Base-by-base conservation (phyloP, 2,329 filamentous ascomycete species). In the Tolypocladium sp. region DNA sequence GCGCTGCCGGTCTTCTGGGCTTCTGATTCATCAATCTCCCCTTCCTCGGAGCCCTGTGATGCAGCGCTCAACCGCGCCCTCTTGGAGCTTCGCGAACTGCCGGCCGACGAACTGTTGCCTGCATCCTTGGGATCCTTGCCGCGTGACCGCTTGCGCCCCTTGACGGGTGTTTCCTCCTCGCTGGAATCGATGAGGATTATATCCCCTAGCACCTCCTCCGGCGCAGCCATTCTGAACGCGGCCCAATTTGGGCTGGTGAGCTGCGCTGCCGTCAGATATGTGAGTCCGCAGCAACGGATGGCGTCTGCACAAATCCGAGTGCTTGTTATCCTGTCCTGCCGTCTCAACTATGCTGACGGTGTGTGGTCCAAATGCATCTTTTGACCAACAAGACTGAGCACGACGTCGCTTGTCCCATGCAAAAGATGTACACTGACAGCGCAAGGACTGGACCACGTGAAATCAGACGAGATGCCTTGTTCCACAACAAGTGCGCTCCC, bases 21-120 rank as follows among this genome's bases (percentile, higher is more conserved):
- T 13, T 59, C 59, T 12, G 59, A 63, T 44, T 71, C 68, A 30
- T 69, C 69, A 56, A 71, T 65, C 63, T 75, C 70, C 27, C 71
- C 71, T 59, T 74, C 72, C 57, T 75, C 71, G 22, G 66, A 66
- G 55, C 62, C 64, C 20, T 60, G 58, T 10, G 49, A 38, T 42
- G 59, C 58, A 17, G 56, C 40, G 56, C 59, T 63, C 56, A 59
- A 3, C 35, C 57, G 67, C 52, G 60, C 54, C 56, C 64, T 64
- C 57, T 70, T 70, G 10, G 63, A 49, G 30, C 42, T 46, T 9
- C 25, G 53, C 33, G 57, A 55, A 56, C 52, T 56, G 53, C 55
- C 25, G 40, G 44, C 44, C 38, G 63, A 61, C 33, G 42, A 59
- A 25, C 27, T 57, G 33, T 13, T 51, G 12, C 20, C 15, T 17